Evolutionary conservation across 2,329 filamentous ascomycete species (phyloP).

Genomic region (Epicoccum nigrum): DNA sequence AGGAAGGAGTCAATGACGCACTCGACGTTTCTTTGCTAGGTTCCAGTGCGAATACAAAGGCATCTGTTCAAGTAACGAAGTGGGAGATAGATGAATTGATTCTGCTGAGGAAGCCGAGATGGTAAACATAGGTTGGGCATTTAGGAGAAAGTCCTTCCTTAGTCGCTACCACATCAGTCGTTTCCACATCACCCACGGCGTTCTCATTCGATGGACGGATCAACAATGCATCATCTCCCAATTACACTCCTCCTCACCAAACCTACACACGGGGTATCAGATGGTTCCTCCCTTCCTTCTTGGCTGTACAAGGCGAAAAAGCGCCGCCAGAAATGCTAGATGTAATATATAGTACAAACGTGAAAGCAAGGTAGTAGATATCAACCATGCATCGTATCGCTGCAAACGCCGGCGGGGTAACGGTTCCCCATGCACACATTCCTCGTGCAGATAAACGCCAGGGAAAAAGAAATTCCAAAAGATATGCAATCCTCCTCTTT

Average conservation of each 20-base stretch:
- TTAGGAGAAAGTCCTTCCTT: too few relatives aligned
- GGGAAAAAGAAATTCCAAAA: neutral
- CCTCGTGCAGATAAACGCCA: slow-evolving; percentile 7
- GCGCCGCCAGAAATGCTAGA: slow-evolving; percentile 10
- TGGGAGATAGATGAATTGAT: too few relatives aligned
- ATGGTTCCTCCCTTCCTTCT: slow-evolving; percentile 28
- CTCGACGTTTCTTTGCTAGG: too few relatives aligned
- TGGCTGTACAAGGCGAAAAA: slow-evolving; percentile 7
- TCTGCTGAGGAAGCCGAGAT: too few relatives aligned
- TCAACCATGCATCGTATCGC: neutral
- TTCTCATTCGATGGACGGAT: too few relatives aligned
- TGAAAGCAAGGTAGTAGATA: slow-evolving; percentile 6
- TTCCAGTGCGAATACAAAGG: too few relatives aligned
- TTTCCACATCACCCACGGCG: too few relatives aligned
- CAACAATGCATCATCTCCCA: neutral
- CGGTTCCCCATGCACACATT: slow-evolving; percentile 12
- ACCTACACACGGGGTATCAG: slow-evolving; percentile 37
- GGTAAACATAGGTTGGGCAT: too few relatives aligned
- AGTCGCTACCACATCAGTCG: too few relatives aligned
- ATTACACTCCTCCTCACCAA: slow-evolving; percentile 5
- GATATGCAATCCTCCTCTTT: neutral
- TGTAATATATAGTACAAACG: slow-evolving; percentile 10
- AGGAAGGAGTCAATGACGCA: neutral
- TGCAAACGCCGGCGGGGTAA: slow-evolving; percentile 12
- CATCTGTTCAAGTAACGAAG: too few relatives aligned